Percentiles rank a stretch among this genome's conserved stretches.
phyloP scores from a whole-genome alignment of 371 early-diverging fungal species.

The Syncephalastrum racemosum region DNA sequence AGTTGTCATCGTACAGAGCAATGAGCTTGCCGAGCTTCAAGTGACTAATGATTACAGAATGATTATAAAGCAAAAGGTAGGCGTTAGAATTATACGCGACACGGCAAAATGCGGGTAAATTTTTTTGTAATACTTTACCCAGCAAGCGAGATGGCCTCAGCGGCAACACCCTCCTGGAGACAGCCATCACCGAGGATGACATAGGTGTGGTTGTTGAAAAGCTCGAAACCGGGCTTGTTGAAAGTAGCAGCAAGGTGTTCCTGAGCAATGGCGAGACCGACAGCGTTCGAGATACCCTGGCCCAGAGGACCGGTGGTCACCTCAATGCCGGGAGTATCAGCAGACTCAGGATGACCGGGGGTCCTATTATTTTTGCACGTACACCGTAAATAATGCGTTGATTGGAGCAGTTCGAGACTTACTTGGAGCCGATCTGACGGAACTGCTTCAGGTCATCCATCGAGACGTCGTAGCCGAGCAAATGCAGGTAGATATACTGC shows the following conservation, averaged over 20 bases:
- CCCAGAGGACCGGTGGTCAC: slow-evolving; percentile 99
- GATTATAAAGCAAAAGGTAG: too few species aligned
- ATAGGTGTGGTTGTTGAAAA: slow-evolving; percentile 89
- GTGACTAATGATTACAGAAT: slow-evolving; percentile 58
- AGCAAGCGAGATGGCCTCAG: slow-evolving; percentile 96
- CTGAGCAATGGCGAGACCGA: slow-evolving; percentile 95
- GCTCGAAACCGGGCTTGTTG: slow-evolving; percentile 80
- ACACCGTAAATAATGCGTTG: background rate
- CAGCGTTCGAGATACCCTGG: slow-evolving; percentile 93
- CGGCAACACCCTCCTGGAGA: slow-evolving; percentile 98
- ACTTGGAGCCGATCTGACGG: slow-evolving; percentile 90
- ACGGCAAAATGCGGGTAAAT: too few species aligned
- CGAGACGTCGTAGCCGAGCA: slow-evolving; percentile 87
- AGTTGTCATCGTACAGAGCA: slow-evolving; percentile 98
- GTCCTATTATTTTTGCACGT: slow-evolving; percentile 48
- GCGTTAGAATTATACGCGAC: background rate
- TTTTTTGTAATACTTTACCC: slow-evolving; percentile 57
- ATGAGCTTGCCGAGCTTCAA: slow-evolving; percentile 92
- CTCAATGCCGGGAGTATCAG: slow-evolving; percentile 91
- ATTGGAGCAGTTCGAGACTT: slow-evolving; percentile 4
- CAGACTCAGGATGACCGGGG: slow-evolving; percentile 95
- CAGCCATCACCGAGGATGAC: slow-evolving; percentile 98
- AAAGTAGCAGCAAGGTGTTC: slow-evolving; percentile 89
- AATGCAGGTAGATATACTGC: slow-evolving; percentile 92
- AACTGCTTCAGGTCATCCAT: slow-evolving; percentile 95